A percentile compares a stretch with the other conserved stretches of the same genome.
These are phyloP conservation scores for Corymbia maculata DNA, from an alignment of 345 rosid genomes.

Conservation along the genomic window DNA sequence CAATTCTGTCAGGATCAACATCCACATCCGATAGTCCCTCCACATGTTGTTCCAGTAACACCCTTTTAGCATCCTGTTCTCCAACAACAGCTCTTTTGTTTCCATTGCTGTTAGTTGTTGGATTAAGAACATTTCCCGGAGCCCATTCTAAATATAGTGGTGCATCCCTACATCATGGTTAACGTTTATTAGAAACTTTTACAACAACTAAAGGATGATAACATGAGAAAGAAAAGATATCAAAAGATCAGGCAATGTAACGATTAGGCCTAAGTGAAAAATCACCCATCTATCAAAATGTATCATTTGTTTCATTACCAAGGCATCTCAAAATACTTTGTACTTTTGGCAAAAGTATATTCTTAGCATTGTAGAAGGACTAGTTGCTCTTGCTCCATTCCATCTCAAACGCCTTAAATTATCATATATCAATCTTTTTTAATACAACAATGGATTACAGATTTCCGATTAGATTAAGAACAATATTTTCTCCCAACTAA, in stretches of 20 bases:
- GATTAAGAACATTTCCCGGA: conserved; percentile 57
- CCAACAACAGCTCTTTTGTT: conserved; percentile 30
- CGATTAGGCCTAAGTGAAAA: background rate
- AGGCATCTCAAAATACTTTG: background rate
- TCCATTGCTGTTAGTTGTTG: conserved; percentile 24
- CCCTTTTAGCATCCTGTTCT: conserved; percentile 53
- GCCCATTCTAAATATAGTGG: conserved; percentile 97
- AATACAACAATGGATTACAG: background rate
- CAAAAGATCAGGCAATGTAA: background rate
- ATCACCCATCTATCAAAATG: background rate
- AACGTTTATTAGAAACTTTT: background rate
- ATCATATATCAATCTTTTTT: background rate
- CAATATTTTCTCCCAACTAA: background rate
- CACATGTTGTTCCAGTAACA: conserved; percentile 50
- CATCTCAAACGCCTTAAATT: background rate
- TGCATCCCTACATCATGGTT: conserved; percentile 53
- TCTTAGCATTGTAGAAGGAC: background rate
- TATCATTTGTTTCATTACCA: background rate
- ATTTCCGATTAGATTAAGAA: background rate
- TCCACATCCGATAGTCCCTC: conserved; percentile 48
- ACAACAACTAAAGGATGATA: background rate
- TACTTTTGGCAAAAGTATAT: background rate
- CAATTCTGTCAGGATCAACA: conserved; percentile 71
- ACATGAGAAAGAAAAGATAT: background rate
- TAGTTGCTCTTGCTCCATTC: background rate